Percentiles rank a stretch among this genome's conserved stretches.
phyloP scores from a whole-genome alignment of 192 early-diverging fungal species.

The Chytriomyces sp. region DNA sequence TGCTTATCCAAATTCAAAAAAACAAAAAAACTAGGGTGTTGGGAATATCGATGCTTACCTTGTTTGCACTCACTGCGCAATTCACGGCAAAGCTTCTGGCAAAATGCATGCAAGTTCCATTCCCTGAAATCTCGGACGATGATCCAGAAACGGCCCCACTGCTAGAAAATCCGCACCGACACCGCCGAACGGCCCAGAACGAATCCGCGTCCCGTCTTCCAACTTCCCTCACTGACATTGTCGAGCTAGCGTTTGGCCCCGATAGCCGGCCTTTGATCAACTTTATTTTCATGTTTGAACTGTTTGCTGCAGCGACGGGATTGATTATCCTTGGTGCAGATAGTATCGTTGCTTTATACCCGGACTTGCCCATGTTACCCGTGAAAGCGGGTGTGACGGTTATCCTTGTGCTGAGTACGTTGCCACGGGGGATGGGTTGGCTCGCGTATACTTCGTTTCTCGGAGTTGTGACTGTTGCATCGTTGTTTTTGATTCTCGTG shows the following conservation, averaged over 20 bases:
- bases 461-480: constrained; percentile 60
- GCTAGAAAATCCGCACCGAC: constrained; percentile 16
- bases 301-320: constrained; percentile 53
- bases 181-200: not conserved
- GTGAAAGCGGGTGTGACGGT: constrained; percentile 58
- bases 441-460: constrained; percentile 63
- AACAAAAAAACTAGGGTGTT: constrained; percentile 31
- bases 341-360: constrained; percentile 45
- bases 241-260: constrained; percentile 53
- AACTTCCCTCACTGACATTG: constrained; percentile 54
- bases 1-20: not conserved
- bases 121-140: not conserved
- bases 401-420: constrained; percentile 61
- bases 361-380: constrained; percentile 13
- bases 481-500: constrained; percentile 60
- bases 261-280: constrained; percentile 46
- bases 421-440: constrained; percentile 49
- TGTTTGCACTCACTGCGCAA: constrained; percentile 41
- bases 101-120: constrained; percentile 53
- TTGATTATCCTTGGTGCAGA: constrained; percentile 56
- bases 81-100: constrained; percentile 68
- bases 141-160: constrained; percentile 29
- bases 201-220: constrained; percentile 3
- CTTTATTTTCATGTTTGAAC: constrained; percentile 52
- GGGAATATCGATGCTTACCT: constrained; percentile 55